Conservation (phyloP, 208 protist genomes). For the Trypanosoma boissoni region DNA sequence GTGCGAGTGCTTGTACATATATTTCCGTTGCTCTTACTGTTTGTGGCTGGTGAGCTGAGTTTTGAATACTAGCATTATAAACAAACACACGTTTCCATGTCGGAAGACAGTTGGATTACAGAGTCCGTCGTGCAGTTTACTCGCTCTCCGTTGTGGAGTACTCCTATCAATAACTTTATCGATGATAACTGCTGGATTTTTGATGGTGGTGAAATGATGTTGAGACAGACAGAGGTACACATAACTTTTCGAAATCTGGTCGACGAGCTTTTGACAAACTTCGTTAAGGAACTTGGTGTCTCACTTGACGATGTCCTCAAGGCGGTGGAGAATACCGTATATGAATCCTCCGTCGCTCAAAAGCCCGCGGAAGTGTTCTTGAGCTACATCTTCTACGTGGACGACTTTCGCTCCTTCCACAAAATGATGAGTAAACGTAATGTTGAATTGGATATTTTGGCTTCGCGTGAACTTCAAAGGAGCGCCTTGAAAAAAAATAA, state of each 20-base stretch:
- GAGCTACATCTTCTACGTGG: constrained; percentile 70
- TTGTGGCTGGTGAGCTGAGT: no score
- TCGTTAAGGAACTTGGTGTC: constrained; percentile 79
- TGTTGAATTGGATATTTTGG: constrained; percentile 87
- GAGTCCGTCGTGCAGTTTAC: constrained; percentile 87
- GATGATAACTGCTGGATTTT: constrained; percentile 92
- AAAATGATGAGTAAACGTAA: constrained; percentile 91
- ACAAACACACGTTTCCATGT: neutral
- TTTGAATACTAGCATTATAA: neutral
- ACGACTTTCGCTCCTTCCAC: constrained; percentile 90
- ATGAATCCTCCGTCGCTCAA: constrained; percentile 7
- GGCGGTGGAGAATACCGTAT: constrained; percentile 36
- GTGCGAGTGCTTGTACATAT: no score
- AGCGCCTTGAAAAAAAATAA: neutral
- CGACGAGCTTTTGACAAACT: constrained; percentile 78
- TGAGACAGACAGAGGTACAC: constrained; percentile 87
- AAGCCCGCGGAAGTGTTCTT: constrained; percentile 48
- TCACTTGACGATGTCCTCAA: constrained; percentile 47
- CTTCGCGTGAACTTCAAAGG: constrained; percentile 37
- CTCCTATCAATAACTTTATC: constrained; percentile 86
- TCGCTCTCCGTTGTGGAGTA: constrained; percentile 76
- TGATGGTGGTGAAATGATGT: constrained; percentile 84
- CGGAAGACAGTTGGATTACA: constrained; percentile 65
- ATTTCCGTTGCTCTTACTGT: no score
- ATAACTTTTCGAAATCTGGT: constrained; percentile 76